Evolutionary conservation across 371 early-diverging fungal species (phyloP), one percentile per base, ranked within the genome.

Genomic region (Apophysomyces elegans): DNA sequence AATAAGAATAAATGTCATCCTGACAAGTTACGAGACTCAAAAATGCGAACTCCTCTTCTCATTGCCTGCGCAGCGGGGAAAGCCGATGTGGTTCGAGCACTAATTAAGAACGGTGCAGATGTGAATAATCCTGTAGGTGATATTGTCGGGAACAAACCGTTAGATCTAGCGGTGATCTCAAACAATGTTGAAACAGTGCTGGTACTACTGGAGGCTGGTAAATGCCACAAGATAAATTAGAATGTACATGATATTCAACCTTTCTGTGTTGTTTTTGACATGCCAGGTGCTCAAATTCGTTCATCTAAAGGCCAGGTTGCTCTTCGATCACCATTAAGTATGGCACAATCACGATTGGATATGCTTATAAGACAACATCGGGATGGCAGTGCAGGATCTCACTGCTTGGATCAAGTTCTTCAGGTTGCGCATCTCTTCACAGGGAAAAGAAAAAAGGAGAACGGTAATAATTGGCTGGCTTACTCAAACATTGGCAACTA

Each of bases 1-100:
- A 38, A 58, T 12, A 11, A n/a, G n/a, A 21, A 43, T 43, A 1
- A 5, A 5, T 35, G 56, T 9, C 39, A 76, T 41, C 83, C 80
- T 35, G 83, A 83, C 59, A 37, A 72, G 46, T 73, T 83, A 43
- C 73, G 83, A 56, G 83, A 83, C 57, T 70, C 73, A 12, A 83
- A 79, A 66, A 39, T 83, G 41, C 65, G 83, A 41, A 83, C 78
- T 7, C 83, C 83, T 37, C 61, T 83, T 1, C 64, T 83, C 1
- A 71, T 83, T 43, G 83, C 83, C 2, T 76, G 83, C 65, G 80
- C 80, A n/a, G 75, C 72, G 50, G 83, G 83, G 18, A 67, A 78
- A 39, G 73, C 80, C 32, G 80, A 68, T 8, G 64, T 83, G 5
- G 78, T 78, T 8, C 61, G 68, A 36, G 50, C 66, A 14, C 45